phyloP scores from a whole-genome alignment of 176 grass and related monocot species.

The Dactylis glomerata region DNA sequence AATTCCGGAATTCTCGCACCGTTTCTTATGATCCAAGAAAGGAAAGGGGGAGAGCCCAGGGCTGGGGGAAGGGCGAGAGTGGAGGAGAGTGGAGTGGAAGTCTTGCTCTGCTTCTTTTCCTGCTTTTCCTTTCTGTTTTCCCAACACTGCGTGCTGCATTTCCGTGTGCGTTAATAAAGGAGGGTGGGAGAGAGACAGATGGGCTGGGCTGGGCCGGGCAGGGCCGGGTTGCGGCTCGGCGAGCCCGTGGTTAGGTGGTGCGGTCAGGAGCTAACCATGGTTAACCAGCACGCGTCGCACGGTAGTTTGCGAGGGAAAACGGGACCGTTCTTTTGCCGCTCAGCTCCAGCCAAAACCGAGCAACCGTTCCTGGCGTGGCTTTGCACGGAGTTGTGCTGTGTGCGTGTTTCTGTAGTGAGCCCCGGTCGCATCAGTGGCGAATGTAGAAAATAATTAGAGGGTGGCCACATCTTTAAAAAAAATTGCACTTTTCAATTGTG shows the following conservation, averaged over 20 bases:
- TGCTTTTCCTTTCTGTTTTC: conserved; percentile 25
- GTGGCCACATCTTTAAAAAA: too few relatives aligned
- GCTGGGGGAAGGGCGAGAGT: neutral
- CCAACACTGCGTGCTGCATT: conserved; percentile 32
- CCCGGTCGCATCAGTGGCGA: too few relatives aligned
- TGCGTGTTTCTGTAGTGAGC: too few relatives aligned
- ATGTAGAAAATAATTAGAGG: too few relatives aligned
- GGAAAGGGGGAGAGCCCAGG: neutral
- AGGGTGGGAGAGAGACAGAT: neutral
- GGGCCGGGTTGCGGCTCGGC: neutral
- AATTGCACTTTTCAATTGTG: too few relatives aligned
- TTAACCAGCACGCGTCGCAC: conserved; percentile 20
- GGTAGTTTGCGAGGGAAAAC: neutral
- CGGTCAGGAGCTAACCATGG: conserved; percentile 48
- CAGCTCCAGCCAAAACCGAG: neutral
- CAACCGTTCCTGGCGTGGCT: neutral
- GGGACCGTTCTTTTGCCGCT: neutral
- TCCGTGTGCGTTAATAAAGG: conserved; percentile 54
- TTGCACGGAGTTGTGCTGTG: neutral
- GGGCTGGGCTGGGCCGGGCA: neutral
- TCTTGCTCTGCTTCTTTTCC: neutral
- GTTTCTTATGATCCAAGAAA: conserved; percentile 41
- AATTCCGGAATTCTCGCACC: neutral
- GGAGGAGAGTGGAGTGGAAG: conserved; percentile 32
- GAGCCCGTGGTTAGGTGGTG: conserved; percentile 22